Conservation (phyloP, 257 asterid species). For the Salvia rosmarinus region DNA sequence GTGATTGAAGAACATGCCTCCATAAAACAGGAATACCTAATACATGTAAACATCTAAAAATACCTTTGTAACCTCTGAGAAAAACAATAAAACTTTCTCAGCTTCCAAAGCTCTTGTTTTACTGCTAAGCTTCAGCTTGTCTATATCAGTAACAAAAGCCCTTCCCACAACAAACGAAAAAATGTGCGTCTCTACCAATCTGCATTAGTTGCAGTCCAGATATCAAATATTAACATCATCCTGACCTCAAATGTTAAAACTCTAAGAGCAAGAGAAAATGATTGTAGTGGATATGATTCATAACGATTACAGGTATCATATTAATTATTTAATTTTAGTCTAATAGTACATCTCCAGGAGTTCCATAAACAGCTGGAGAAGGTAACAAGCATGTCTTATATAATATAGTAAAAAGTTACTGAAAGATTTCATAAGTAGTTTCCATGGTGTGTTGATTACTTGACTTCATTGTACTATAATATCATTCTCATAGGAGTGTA, state of each 20-base stretch:
- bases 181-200: constrained; percentile 98
- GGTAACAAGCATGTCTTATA: constrained; percentile 13
- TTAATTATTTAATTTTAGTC: constrained; percentile 19
- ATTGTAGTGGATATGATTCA: neutral
- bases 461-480: constrained; percentile 14
- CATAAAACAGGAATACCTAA: constrained; percentile 15
- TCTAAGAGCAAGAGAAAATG: constrained; percentile 28
- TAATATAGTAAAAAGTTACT: constrained; percentile 4
- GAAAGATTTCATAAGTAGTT: constrained; percentile 6
- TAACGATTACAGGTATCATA: neutral
- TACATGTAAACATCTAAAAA: constrained; percentile 30
- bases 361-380: constrained; percentile 10
- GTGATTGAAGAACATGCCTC: constrained; percentile 31
- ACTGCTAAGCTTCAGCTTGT: constrained; percentile 93
- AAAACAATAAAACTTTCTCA: constrained; percentile 76
- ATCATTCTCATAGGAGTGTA: neutral
- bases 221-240: constrained; percentile 33
- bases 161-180: constrained; percentile 98
- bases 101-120: constrained; percentile 87
- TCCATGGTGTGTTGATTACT: neutral
- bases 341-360: constrained; percentile 26
- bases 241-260: constrained; percentile 31
- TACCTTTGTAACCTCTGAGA: constrained; percentile 86
- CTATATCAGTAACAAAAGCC: constrained; percentile 97
- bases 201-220: constrained; percentile 48